Evolutionary conservation across 306 rosid genomes (phyloP).

Genomic region (Astragalus membranaceus): DNA sequence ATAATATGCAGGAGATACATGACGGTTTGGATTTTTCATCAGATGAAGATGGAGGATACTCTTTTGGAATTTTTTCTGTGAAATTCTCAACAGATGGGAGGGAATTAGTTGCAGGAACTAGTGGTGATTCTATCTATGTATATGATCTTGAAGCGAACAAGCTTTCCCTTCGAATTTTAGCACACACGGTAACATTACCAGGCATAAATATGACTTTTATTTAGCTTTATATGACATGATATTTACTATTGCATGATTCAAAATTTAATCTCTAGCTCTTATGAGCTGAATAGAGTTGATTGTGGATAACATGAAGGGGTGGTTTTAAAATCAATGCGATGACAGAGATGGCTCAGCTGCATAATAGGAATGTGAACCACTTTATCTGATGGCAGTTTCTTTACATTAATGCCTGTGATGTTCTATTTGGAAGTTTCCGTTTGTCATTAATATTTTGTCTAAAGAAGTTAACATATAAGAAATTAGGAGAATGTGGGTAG

Average conservation of each 20-base stretch:
- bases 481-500: background rate
- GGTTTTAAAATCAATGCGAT: background rate
- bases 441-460: background rate
- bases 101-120: conserved; percentile 91
- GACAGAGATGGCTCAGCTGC: background rate
- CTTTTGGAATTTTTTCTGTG: conserved; percentile 78
- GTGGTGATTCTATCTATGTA: conserved; percentile 72
- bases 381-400: background rate
- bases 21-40: conserved; percentile 76
- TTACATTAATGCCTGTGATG: background rate
- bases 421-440: background rate
- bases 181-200: conserved; percentile 52
- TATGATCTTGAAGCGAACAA: conserved; percentile 88
- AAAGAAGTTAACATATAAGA: background rate
- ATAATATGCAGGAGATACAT: conserved; percentile 71
- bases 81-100: conserved; percentile 86
- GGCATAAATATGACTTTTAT: conserved; percentile 14
- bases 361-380: background rate
- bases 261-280: background rate
- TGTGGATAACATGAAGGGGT: background rate
- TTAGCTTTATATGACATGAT: background rate
- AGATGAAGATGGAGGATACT: conserved; percentile 45
- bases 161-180: conserved; percentile 74
- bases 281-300: background rate
- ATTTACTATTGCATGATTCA: background rate